Evolutionary conservation across 768 basidiomycete genomes (phyloP), one percentile per base, ranked within the genome.

Genomic region (Tricholoma hemisulphureum): DNA sequence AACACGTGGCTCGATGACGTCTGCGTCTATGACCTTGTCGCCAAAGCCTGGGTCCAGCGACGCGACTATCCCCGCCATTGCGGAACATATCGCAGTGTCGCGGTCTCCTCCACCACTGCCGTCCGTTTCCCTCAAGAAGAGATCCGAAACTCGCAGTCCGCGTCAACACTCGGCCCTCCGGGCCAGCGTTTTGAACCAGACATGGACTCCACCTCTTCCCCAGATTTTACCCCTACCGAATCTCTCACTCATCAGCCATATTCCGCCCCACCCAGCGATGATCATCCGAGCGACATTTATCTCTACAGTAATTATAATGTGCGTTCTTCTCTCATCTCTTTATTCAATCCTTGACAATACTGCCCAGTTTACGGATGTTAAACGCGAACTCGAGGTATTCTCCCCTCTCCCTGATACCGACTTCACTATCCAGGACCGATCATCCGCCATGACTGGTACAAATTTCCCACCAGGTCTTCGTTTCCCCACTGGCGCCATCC

Each of bases 281-380:
- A 92, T 57, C 83, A 85, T 65, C 92, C 93, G 7, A 87, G 85
- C 63, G 91, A 97, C 63, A 91, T 98, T 28, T 91, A 85, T 71
- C 77, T 96, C 24, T 99, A 95, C 73, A 94, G 92, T 65, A 99
- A 98, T 70, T 97, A 95, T 78, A 98, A 98, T 75, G 91, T 92
- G 64, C 63, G 87, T 75, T 51, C 34, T 34, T 50, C 18, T 52
- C 54, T 55, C 16, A 2, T 1, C 6, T 28, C n/a, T 28, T 8
- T 60, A 48, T 52, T 57, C n/a, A n/a, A 26, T 37, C 46, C 32
- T 58, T 63, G 39, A 66, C 54, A 46, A 61, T 13, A 51, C 39
- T 57, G 55, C 34, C 37, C 65, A 94, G 92, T 95, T 95, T 73
- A 92, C 90, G 55, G 93, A 97, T 67, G 95, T 98, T 60, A 91